Conservation (phyloP, 208 protist genomes). For the Leishmania tarentolae region DNA sequence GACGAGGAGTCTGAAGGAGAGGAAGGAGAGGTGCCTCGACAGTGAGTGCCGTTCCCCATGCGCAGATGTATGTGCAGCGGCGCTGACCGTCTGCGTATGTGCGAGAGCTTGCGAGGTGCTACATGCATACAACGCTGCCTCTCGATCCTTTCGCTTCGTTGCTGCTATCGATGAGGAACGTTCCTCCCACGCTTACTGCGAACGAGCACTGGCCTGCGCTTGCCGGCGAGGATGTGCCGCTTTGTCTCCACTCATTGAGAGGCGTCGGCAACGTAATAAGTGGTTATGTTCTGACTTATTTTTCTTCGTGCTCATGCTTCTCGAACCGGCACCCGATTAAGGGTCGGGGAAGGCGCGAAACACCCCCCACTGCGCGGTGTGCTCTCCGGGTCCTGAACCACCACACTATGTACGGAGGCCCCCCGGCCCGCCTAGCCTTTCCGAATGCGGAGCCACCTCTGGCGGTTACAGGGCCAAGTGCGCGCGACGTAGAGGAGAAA, state of each 20-base stretch:
- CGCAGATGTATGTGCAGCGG: too few relatives aligned
- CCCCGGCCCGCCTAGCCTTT: too few relatives aligned
- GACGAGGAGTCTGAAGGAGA: not conserved
- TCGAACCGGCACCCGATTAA: not conserved
- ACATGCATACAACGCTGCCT: not conserved
- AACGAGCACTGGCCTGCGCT: not conserved
- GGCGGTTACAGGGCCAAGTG: not conserved
- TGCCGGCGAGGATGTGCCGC: not conserved
- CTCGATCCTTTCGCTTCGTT: not conserved
- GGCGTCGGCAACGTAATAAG: not conserved
- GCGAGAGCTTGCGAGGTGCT: not conserved
- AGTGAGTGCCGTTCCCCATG: not conserved
- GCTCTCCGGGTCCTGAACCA: not conserved
- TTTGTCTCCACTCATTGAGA: not conserved
- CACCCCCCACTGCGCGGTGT: not conserved
- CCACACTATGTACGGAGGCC: not conserved
- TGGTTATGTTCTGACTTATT: not conserved
- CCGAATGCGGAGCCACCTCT: not conserved
- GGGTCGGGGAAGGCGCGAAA: too few relatives aligned
- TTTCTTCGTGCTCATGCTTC: not conserved
- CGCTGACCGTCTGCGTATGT: too few relatives aligned
- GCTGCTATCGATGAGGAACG: not conserved
- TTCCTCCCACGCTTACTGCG: not conserved
- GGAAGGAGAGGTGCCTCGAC: not conserved
- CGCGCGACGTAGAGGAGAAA: not conserved